phyloP scores from a whole-genome alignment of 495 filamentous ascomycete species.

The Penicillium verhagenii region DNA sequence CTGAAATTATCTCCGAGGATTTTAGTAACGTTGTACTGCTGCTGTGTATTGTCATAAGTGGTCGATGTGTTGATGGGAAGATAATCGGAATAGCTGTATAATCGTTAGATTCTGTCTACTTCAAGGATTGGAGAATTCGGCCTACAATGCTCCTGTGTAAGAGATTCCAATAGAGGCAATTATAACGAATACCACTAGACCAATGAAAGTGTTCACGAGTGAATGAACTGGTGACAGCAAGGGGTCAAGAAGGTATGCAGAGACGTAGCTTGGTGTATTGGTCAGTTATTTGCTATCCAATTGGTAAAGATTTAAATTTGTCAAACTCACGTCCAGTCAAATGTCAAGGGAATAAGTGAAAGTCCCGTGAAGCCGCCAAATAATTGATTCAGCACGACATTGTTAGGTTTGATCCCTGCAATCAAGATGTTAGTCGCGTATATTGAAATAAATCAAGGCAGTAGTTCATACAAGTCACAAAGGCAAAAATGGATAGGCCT shows the following conservation, averaged over 20 bases:
- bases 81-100: constrained; percentile 36
- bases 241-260: constrained; percentile 57
- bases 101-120: constrained; percentile 1
- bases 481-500: constrained; percentile 58
- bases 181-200: constrained; percentile 56
- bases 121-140: not conserved
- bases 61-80: constrained; percentile 59
- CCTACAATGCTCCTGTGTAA: constrained; percentile 56
- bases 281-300: not conserved
- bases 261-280: constrained; percentile 34
- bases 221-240: constrained; percentile 57
- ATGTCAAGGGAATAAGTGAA: constrained; percentile 59
- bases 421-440: not conserved
- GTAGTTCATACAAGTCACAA: constrained; percentile 54
- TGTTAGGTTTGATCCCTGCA: constrained; percentile 52
- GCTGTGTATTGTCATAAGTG: constrained; percentile 61
- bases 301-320: not conserved
- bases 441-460: not conserved
- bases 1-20: constrained; percentile 52
- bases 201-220: constrained; percentile 59
- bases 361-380: constrained; percentile 59
- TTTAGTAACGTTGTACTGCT: constrained; percentile 51
- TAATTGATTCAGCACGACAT: constrained; percentile 57
- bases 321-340: constrained; percentile 56
- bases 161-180: constrained; percentile 48